Conservation (phyloP, 257 asterid species). For the Lavandula angustifolia region DNA sequence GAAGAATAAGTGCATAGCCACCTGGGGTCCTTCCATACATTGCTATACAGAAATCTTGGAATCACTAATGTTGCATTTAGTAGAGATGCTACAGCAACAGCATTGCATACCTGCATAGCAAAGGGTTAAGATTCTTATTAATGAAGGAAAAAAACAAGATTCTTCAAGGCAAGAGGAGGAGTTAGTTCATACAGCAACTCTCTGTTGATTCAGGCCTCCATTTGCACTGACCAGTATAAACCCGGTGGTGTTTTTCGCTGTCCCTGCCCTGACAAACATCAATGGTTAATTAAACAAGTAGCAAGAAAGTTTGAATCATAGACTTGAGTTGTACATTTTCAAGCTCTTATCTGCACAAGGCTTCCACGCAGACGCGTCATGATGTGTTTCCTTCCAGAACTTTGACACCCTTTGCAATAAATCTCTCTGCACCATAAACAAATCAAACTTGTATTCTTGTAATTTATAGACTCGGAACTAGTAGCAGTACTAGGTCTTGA, state of each 20-base stretch:
- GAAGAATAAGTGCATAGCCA: conserved; percentile 19
- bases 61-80: conserved; percentile 90
- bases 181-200: conserved; percentile 93
- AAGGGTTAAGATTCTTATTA: neutral
- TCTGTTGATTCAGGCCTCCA: conserved; percentile 92
- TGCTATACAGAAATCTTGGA: conserved; percentile 92
- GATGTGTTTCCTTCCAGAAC: conserved; percentile 72
- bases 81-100: conserved; percentile 82
- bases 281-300: conserved; percentile 37
- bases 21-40: conserved; percentile 98
- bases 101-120: conserved; percentile 78
- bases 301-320: conserved; percentile 9
- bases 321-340: conserved; percentile 43
- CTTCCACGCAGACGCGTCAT: conserved; percentile 66
- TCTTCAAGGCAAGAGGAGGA: too few species aligned
- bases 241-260: conserved; percentile 53
- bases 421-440: conserved; percentile 46
- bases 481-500: conserved; percentile 1
- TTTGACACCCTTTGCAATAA: conserved; percentile 42
- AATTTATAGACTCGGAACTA: neutral
- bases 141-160: too few species aligned
- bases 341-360: conserved; percentile 69
- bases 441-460: neutral
- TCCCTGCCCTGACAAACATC: conserved; percentile 62
- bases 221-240: conserved; percentile 82